Conservation (phyloP, 164 flowering plant species). For the Stephania japonica region DNA sequence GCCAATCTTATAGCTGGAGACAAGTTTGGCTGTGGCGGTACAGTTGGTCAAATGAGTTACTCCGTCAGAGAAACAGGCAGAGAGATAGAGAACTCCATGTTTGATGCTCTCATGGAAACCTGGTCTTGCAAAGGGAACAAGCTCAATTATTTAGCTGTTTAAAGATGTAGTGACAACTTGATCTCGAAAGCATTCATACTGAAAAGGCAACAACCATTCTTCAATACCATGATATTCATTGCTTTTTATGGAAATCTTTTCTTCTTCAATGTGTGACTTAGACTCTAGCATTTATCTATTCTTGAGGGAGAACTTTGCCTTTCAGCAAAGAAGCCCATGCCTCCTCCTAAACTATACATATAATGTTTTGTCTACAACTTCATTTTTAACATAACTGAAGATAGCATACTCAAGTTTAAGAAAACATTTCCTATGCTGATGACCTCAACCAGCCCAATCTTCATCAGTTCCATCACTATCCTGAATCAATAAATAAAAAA, state of each 20-base stretch:
- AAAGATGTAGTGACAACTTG: not conserved
- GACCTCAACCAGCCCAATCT: constrained; percentile 45
- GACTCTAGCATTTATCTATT: no score
- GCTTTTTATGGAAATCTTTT: no score
- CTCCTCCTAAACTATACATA: not conserved
- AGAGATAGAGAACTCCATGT: no score
- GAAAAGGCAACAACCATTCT: not conserved
- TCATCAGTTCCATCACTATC: constrained; percentile 43
- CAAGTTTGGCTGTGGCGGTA: no score
- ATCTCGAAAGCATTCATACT: not conserved
- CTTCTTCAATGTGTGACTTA: no score
- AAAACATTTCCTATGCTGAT: not conserved
- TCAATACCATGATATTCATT: not conserved
- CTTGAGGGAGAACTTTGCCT: not conserved
- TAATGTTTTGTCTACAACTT: not conserved
- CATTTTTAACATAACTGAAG: not conserved
- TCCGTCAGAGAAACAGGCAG: no score
- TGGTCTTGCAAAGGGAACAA: no score
- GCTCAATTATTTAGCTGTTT: no score
- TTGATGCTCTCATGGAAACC: no score
- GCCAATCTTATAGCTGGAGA: no score
- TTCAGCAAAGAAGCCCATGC: not conserved
- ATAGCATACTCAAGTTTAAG: not conserved
- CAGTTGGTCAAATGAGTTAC: no score
- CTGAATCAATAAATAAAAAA: constrained; percentile 23